phyloP scores from a whole-genome alignment of 192 early-diverging fungal species.

The Coemansia sp. region DNA sequence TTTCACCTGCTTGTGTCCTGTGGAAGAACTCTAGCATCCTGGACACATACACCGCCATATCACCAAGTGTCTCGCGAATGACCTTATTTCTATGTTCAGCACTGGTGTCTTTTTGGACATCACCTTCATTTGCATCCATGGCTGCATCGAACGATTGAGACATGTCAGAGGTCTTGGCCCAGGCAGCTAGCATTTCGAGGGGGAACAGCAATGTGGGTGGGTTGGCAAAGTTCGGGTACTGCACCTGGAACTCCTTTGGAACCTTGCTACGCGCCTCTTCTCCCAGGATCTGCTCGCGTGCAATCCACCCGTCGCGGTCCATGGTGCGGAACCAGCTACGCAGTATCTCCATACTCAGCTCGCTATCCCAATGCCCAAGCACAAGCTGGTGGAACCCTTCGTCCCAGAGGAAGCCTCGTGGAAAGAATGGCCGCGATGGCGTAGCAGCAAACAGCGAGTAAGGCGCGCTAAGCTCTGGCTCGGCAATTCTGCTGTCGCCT shows the following conservation, averaged over 20 bases:
- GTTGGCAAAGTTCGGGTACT: conserved; percentile 90
- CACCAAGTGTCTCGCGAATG: conserved; percentile 46
- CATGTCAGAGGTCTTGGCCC: not conserved
- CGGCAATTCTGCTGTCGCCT: conserved; percentile 50
- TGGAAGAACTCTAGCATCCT: conserved; percentile 80
- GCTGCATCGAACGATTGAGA: not conserved
- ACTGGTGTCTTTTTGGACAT: not conserved
- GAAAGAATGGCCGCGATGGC: conserved; percentile 91
- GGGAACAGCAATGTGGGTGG: conserved; percentile 83
- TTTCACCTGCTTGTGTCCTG: conserved; percentile 71
- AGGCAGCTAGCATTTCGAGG: conserved; percentile 56
- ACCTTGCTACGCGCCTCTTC: conserved; percentile 90
- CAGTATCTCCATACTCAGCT: conserved; percentile 81
- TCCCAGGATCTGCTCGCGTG: conserved; percentile 90
- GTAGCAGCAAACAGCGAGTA: conserved; percentile 75
- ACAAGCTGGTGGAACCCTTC: conserved; percentile 90
- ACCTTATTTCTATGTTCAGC: not conserved
- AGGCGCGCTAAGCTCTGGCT: conserved; percentile 65
- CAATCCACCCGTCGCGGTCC: conserved; percentile 88
- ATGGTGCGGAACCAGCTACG: conserved; percentile 76
- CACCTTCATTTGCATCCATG: not conserved
- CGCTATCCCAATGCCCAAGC: conserved; percentile 84
- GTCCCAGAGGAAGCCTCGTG: conserved; percentile 96
- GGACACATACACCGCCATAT: conserved; percentile 65
- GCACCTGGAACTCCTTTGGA: conserved; percentile 86